Evolutionary conservation across 75 land plant genomes (phyloP), one percentile per base, ranked within the genome.

Genomic region (Azolla pinnata): DNA sequence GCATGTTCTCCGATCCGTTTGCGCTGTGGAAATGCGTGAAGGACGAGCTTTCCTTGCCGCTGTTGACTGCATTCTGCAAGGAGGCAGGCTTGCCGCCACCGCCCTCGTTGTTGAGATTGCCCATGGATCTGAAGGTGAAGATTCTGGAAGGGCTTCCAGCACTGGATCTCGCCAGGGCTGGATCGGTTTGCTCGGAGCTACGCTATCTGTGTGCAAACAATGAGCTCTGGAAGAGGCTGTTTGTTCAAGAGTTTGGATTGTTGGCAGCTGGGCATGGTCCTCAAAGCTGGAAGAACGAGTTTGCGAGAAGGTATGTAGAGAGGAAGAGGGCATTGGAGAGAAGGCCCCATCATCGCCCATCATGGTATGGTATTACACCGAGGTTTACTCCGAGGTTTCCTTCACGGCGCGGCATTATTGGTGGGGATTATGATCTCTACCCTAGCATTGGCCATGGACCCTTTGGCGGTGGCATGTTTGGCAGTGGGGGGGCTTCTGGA

Each of bases 21-120:
- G 85, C 81, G 64, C 80, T 93, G 1, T 93, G 89, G 87, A 83
- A 73, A 66, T 40, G 65, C 17, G 76, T 89, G 33, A 93, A 89
- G 54, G 96, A 93, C 61, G 67, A 49, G 56, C 58, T 93, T 19
- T 78, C 75, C 3, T 58, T 89, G 60, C 96, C 87, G n/a, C 59
- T 88, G 27, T 61, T 81, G 40, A 88, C 76, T 34, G 70, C 74
- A 57, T 29, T 88, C 23, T 85, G 87, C 64, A 83, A 79, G 47
- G 75, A 54, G 21, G 59, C 76, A 31, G 84, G 84, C 4, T 64
- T 88, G 42, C 62, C 60, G 29, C 51, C 56, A 0, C 98, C 98
- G 0, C 61, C 90, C 0, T 88, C 84, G 51, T 71, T 88, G 18
- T 62, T 57, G 27, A 51, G 62, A 5, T 66, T 93, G 9, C 88